Percentiles rank a stretch among this genome's conserved stretches.
phyloP scores from a whole-genome alignment of 805 yeast species.

The Candida palmyrensis region DNA sequence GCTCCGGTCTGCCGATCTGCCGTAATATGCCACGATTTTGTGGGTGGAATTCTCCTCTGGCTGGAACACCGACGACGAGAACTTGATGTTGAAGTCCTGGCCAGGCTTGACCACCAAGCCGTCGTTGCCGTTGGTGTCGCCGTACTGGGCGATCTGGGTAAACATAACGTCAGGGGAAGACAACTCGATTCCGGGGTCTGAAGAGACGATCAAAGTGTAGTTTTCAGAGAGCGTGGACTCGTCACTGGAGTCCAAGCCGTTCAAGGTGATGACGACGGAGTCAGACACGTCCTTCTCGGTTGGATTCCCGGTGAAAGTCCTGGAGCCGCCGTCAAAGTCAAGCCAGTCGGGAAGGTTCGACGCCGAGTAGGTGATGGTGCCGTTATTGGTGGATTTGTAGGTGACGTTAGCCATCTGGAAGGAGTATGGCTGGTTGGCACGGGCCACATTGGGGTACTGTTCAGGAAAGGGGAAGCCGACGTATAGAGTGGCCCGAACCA shows the following conservation, averaged over 20 bases:
- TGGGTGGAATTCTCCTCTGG: slow-evolving; percentile 39
- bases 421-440: slow-evolving; percentile 53
- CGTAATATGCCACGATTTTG: slow-evolving; percentile 64
- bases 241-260: slow-evolving; percentile 63
- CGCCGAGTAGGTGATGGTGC: slow-evolving; percentile 50
- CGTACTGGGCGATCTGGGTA: slow-evolving; percentile 54
- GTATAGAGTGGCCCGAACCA: slow-evolving; percentile 41
- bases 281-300: slow-evolving; percentile 38
- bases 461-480: slow-evolving; percentile 73
- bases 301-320: slow-evolving; percentile 71
- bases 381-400: slow-evolving; percentile 38
- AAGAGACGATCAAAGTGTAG: slow-evolving; percentile 59
- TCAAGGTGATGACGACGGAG: slow-evolving; percentile 40
- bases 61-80: slow-evolving; percentile 56
- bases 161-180: slow-evolving; percentile 39
- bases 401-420: slow-evolving; percentile 73
- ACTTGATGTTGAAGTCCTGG: slow-evolving; percentile 57
- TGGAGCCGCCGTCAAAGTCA: slow-evolving; percentile 54
- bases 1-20: slow-evolving; percentile 73
- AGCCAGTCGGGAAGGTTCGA: slow-evolving; percentile 74
- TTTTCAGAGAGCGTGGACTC: slow-evolving; percentile 35
- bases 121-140: slow-evolving; percentile 70
- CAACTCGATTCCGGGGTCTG: slow-evolving; percentile 49
- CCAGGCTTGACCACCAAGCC: slow-evolving; percentile 75
- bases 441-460: slow-evolving; percentile 86